Base-by-base conservation (phyloP, 192 early-diverging fungal genomes). In the Paraglomus brasilianum region DNA sequence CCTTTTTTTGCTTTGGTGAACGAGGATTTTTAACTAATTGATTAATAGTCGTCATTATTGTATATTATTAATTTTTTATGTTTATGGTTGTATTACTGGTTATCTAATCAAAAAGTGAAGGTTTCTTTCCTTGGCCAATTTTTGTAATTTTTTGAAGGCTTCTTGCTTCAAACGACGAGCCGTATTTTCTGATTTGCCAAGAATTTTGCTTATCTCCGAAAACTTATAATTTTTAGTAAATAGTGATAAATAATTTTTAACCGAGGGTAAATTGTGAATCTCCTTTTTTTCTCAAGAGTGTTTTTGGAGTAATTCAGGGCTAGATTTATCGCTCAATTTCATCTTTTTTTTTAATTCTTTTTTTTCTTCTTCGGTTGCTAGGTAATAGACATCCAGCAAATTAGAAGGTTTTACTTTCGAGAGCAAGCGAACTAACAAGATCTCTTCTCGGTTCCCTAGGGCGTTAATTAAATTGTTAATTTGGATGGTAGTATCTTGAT, bases 171-270 rank as follows among this genome's bases (percentile, higher is more conserved):
- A 53, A 14, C 52, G 52, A 53, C 52, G 52, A 53, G 52, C 52
- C 9, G 22, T 21, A 53, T 53, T 53, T 53, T 53, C 52, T 53
- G 52, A 53, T 22, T 53, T 53, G 19, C 52, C 52, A 21, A 53
- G 52, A 21, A 53, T 53, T 53, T 53, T 53, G 22, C 52, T 53
- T 53, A 53, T 19, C 52, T 53, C 52, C n/a, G 52, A 53, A 53
- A 53, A 53, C 22, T 22, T 6, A 53, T 53, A 53, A 53, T 22
- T 53, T 53, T 53, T 53, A n/a, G 19, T 53, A 21, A 53, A 53
- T 53, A 53, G 22, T 53, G 52, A 53, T 53, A 53, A 53, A 53
- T 53, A 53, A 53, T 53, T 53, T 53, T 53, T 53, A 14, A 53
- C 52, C 52, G 22, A 22, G 14, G 52, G 52, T 53, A 53, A 21